Percentiles rank a stretch among this genome's conserved stretches.
phyloP scores from a whole-genome alignment of 768 basidiomycete species.

The Amanita muscaria region DNA sequence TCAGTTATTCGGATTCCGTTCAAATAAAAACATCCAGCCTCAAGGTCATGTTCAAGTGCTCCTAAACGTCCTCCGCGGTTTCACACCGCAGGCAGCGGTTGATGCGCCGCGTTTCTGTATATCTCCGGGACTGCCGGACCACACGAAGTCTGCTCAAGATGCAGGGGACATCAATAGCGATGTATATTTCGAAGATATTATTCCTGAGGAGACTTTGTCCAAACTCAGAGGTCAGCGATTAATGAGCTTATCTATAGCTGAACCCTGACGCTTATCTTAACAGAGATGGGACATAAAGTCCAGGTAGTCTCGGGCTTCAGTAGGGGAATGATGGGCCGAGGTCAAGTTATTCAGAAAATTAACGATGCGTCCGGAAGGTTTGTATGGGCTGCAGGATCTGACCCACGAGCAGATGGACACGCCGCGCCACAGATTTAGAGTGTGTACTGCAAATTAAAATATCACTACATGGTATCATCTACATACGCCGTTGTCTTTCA shows the following conservation, averaged over 20 bases:
- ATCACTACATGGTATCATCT: slow-evolving; percentile 17
- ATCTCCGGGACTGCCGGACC: slow-evolving; percentile 70
- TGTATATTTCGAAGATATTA: slow-evolving; percentile 85
- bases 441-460: slow-evolving; percentile 10
- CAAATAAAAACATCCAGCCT: slow-evolving; percentile 41
- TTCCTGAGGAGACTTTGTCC: slow-evolving; percentile 50
- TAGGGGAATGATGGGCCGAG: slow-evolving; percentile 67
- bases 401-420: slow-evolving; percentile 82
- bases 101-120: slow-evolving; percentile 97
- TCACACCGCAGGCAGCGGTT: slow-evolving; percentile 79
- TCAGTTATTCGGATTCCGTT: neutral
- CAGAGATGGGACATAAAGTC: slow-evolving; percentile 88
- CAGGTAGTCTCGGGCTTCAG: slow-evolving; percentile 50
- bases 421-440: slow-evolving; percentile 73
- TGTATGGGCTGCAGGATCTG: slow-evolving; percentile 96
- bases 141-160: slow-evolving; percentile 32
- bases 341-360: slow-evolving; percentile 84
- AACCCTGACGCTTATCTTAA: slow-evolving; percentile 2
- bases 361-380: slow-evolving; percentile 52
- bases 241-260: neutral
- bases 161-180: slow-evolving; percentile 73
- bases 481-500: slow-evolving; percentile 64
- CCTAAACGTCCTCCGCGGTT: slow-evolving; percentile 82
- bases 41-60: slow-evolving; percentile 96
- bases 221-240: slow-evolving; percentile 54